A percentile compares a stretch with the other conserved stretches of the same genome.
phyloP scores from a whole-genome alignment of 192 early-diverging fungal species.

The Backusella macrospora region DNA sequence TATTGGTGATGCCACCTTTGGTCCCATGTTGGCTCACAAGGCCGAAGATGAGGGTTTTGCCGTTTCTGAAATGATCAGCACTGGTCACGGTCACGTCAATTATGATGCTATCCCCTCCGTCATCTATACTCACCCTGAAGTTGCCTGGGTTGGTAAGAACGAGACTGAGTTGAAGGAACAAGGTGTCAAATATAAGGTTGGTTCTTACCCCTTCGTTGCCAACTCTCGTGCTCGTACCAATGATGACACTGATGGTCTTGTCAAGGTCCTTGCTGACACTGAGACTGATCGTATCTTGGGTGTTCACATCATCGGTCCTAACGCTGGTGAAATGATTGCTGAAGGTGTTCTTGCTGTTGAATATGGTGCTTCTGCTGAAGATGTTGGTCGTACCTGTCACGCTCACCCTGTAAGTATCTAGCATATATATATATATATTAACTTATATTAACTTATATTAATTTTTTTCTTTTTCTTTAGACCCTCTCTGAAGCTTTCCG shows the following conservation, averaged over 20 bases:
- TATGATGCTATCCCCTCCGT: constrained; percentile 97
- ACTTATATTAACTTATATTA: background rate
- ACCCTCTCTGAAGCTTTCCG: constrained; percentile 98
- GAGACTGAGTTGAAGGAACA: constrained; percentile 91
- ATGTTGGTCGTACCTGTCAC: constrained; percentile 96
- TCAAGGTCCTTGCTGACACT: constrained; percentile 96
- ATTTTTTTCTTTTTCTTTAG: constrained; percentile 28
- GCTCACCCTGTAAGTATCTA: constrained; percentile 75
- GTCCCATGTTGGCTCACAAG: constrained; percentile 99
- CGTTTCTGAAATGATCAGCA: constrained; percentile 89
- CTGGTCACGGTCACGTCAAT: constrained; percentile 97
- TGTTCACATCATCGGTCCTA: constrained; percentile 97
- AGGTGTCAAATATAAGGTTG: constrained; percentile 87
- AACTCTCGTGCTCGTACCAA: constrained; percentile 99
- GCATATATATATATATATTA: background rate
- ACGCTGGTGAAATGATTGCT: constrained; percentile 99
- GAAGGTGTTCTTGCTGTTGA: constrained; percentile 97
- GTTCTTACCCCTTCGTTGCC: constrained; percentile 93
- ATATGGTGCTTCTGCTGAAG: constrained; percentile 97
- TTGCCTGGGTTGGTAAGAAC: constrained; percentile 97
- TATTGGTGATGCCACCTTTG: constrained; percentile 96
- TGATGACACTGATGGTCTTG: constrained; percentile 87
- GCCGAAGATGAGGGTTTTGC: constrained; percentile 99
- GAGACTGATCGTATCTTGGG: constrained; percentile 96
- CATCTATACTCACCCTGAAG: constrained; percentile 98